Evolutionary conservation across 768 basidiomycete species (phyloP), one percentile per base, ranked within the genome.

Genomic region (Cystoderma amianthinum): DNA sequence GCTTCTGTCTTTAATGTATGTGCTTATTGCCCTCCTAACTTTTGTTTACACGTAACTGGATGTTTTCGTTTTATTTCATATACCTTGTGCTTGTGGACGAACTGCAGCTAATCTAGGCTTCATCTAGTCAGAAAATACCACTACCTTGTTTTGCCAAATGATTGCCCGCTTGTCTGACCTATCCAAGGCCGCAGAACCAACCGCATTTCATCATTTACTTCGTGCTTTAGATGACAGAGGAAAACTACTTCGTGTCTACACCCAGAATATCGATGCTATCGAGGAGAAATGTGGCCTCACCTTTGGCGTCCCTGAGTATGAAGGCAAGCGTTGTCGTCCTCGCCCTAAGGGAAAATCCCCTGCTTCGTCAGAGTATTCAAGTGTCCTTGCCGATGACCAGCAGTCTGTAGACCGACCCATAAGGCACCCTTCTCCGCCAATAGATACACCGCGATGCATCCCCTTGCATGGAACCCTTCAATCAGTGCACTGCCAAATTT

Each of bases 241-340:
- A 3, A 74, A 76, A 46, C 76, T 95, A 3, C 71, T 93, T 25
- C 74, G 92, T 18, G 87, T 91, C 2, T 95, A 94, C 60, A 93
- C 92, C 0, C 92, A 95, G 67, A 94, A 95, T 61, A 94, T 94
- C 45, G 92, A 95, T 57, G 82, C 81, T 18, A 80, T 95, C 32
- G 92, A 95, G 56, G 68, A 69, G 44, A 91, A 90, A 57, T 83
- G 77, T n/a, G 92, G 92, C 3, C 72, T 95, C 7, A 80, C 83
- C 1, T 87, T 88, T 46, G 90, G 91, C n/a, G 71, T 93, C 9
- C 89, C 90, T 18, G 74, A 75, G 42, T 79, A 76, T 46, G 72
- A 77, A 45, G 71, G 64, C 45, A 77, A 69, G 50, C 72, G 78
- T n/a, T 64, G 51, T 36, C 80, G 74, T 55, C 59, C 69, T 18